Base-by-base conservation (phyloP, 2,329 filamentous ascomycete species). In the Ceratocystis huliohia region DNA sequence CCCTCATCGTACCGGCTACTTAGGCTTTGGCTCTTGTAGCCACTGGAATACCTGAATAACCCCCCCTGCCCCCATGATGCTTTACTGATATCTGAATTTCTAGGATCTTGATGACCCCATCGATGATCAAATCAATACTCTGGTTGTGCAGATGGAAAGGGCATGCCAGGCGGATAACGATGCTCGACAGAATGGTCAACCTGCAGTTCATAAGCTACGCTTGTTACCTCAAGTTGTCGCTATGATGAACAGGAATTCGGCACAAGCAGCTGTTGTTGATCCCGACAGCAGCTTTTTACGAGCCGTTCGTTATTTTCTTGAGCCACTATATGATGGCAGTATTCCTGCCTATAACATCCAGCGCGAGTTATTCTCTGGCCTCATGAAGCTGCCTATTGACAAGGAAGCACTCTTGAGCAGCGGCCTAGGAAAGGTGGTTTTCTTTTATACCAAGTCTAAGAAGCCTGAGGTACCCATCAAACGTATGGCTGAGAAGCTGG, bases 281-380 rank as follows among this genome's bases (percentile, higher is more conserved):
- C 93, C 93, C 0, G 94, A 99, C 73, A 95, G 88, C 73, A 96
- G 97, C 78, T 88, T 99, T 69, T 80, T 99, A 48, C 91, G 96
- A 76, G 89, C 92, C 15, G 91, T 99, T 73, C 91, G 93, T 74
- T 97, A 96, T 82, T 97, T 97, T 81, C 83, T 99, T 25, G 94
- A 99, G 74, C 94, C 94, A 0, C 82, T 97, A 59, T 91, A 93
- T 72, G 93, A 97, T 73, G 94, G 93, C 67, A 93, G 90, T 68
- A 82, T 99, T 63, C 94, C 94, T 0, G 93, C 94, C 37, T 99
- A 96, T 78, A 94, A 94, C 74, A 97, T 99, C 70, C 94, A 99
- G 78, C 90, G 92, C 69, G 92, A 97, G 74, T 84, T 99, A 56
- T 94, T 99, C 74, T 84, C 84, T 30, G 88, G 90, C 28, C 81